These are phyloP conservation scores for Lolium perenne DNA, from an alignment of 176 grass and related monocot genomes.

Conservation along the genomic window DNA sequence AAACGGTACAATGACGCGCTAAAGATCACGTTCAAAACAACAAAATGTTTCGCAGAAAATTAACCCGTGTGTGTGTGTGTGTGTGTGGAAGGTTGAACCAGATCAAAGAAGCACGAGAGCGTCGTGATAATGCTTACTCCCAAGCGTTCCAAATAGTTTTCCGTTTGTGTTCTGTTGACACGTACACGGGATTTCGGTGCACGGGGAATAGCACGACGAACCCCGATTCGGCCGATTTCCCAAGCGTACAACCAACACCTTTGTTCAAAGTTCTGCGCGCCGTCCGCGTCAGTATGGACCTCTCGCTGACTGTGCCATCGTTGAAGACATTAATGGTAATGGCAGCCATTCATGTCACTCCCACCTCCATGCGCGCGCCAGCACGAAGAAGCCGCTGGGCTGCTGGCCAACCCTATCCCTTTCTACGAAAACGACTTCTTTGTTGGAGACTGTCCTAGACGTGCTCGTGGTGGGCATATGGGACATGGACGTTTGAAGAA, in stretches of 20 bases:
- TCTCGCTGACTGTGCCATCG: background rate
- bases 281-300: background rate
- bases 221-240: background rate
- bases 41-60: too few relatives aligned
- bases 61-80: too few relatives aligned
- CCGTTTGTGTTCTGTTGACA: background rate
- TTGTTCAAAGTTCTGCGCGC: background rate
- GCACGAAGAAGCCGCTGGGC: background rate
- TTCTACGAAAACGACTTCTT: constrained; percentile 1
- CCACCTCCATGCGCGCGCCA: background rate
- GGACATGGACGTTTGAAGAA: background rate
- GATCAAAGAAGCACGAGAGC: background rate
- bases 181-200: background rate
- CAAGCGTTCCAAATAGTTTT: too few relatives aligned
- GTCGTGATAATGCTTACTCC: background rate
- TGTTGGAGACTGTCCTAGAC: background rate
- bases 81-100: too few relatives aligned
- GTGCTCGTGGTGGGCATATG: background rate
- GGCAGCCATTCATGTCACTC: background rate
- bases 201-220: background rate
- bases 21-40: too few relatives aligned
- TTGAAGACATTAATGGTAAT: constrained; percentile 2
- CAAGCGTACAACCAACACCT: too few relatives aligned
- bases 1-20: too few relatives aligned
- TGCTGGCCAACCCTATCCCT: background rate